Evolutionary conservation across 2,329 filamentous ascomycete genomes (phyloP), one percentile per base, ranked within the genome.

Genomic region (Xylaria hypoxylon): DNA sequence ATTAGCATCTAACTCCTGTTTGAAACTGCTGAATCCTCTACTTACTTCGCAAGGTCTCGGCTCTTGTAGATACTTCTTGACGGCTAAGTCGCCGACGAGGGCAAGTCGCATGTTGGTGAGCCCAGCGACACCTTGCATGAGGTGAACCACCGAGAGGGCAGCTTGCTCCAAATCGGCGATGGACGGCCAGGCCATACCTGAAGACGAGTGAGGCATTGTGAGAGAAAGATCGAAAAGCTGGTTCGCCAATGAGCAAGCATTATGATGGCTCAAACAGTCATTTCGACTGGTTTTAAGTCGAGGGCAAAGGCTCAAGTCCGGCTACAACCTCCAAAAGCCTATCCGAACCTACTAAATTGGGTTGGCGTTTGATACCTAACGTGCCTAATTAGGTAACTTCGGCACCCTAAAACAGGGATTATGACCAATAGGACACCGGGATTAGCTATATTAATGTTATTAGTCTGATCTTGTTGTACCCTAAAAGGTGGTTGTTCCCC

Each of bases 281-380:
- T 47, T 61, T 40, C 38, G 56, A 42, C 38, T n/a, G 50, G 55
- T 59, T 68, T 68, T 70, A 67, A 68, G 56, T 68, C 59, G 38
- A 52, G 22, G 45, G 35, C 35, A 33, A 31, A 51, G 35, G 63
- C 52, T 26, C 22, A 13, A 6, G 28, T 19, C 22, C 22, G 40
- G 28, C 28, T 31, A 42, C 35, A 38, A 24, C 45, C 52, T 45
- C 45, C 48, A 33, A 58, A 56, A 42, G 17, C 42, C 48, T 51
- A 51, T 35, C 24, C n/a, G 33, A 64, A 59, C 64, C 68, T 70
- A 63, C 65, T 68, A 50, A 35, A 68, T 65, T 64, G 65, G 68
- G 68, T 59, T 59, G 66, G 56, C 26, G 63, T 65, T 70, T 62
- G 68, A 35, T 68, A 70, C 68, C 68, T 68, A 57, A 70, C 51